Base-by-base conservation (phyloP, 1,284 basidiomycete genomes). In the Apiotrichum laibachii region DNA sequence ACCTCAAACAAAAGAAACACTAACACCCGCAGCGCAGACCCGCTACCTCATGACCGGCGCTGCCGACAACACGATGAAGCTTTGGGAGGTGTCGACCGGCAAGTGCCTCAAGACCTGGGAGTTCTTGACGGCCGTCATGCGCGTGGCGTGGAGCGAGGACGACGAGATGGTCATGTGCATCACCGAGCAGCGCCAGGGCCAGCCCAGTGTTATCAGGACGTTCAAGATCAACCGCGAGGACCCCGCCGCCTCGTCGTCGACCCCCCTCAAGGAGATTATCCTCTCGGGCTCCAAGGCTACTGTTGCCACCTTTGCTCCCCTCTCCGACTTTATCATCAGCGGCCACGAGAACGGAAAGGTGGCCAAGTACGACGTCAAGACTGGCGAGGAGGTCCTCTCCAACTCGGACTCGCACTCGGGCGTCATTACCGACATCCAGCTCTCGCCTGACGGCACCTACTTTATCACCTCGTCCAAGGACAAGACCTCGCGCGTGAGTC, bases 381-480 rank as follows among this genome's bases (percentile, higher is more conserved):
- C 86, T 1, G 94, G 94, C 61, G 90, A 96, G 61, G 90, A 96
- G 79, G 80, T 90, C 46, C 77, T 81, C 44, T 86, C 81, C 75
- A 47, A 51, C 53, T 88, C 89, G 72, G 87, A 90, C 55, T 89
- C 90, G 8, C 93, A 96, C 76, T 80, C 84, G 62, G 90, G 90
- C 31, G 63, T 73, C 62, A 89, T 96, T 55, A 97, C 94, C 37
- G 96, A 99, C 79, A 80, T 99, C 61, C 96, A 99, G 77, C 80
- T 98, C 68, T 87, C 87, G 68, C 84, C 86, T 33, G 96, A 99
- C 78, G 84, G 89, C 57, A 90, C 92, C 26, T 98, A 98, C 79
- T 96, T 97, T 77, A 84, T 98, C 75, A 99, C 96, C 4, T 90
- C 89, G 70, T 90, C 88, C 79, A 97, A 97, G 80, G 96, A 99